Evolutionary conservation across 2,329 filamentous ascomycete species (phyloP).

Genomic region (Aquanectria penicillioides): DNA sequence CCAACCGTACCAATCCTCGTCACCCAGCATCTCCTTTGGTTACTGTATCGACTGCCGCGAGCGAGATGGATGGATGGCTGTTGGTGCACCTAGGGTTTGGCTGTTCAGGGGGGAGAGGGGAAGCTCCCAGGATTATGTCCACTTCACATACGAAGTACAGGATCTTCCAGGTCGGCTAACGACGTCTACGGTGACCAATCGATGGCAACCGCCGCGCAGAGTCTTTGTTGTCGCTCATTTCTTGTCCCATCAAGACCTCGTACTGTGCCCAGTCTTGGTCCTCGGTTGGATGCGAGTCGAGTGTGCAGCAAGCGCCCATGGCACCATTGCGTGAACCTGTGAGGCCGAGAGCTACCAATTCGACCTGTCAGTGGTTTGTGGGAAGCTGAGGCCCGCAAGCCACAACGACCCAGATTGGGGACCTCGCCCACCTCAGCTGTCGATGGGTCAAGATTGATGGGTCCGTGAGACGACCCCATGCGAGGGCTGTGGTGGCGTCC

Average conservation of each 20-base stretch:
- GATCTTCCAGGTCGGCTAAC: conserved; percentile 22
- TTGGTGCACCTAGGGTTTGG: conserved; percentile 14
- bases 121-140: conserved; percentile 17
- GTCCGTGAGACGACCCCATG: background rate
- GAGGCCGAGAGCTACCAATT: conserved; percentile 2
- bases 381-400: conserved; percentile 17
- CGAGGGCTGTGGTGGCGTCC: background rate
- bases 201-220: conserved; percentile 1
- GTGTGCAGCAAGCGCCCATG: background rate
- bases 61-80: conserved; percentile 1
- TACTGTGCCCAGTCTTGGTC: conserved; percentile 6
- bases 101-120: conserved; percentile 16
- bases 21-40: conserved; percentile 10
- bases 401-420: conserved; percentile 5
- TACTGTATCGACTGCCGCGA: conserved; percentile 14
- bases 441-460: too few species aligned
- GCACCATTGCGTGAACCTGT: background rate
- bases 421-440: conserved; percentile 15
- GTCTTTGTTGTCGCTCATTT: conserved; percentile 3
- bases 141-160: conserved; percentile 12
- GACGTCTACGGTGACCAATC: conserved; percentile 23
- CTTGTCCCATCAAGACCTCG: conserved; percentile 10
- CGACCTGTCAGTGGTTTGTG: conserved; percentile 7
- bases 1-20: background rate
- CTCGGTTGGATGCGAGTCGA: conserved; percentile 3